Percentiles rank a stretch among this genome's conserved stretches.
Conservation (phyloP, 192 early-diverging fungal genomes). For the Funneliformis mosseae region DNA sequence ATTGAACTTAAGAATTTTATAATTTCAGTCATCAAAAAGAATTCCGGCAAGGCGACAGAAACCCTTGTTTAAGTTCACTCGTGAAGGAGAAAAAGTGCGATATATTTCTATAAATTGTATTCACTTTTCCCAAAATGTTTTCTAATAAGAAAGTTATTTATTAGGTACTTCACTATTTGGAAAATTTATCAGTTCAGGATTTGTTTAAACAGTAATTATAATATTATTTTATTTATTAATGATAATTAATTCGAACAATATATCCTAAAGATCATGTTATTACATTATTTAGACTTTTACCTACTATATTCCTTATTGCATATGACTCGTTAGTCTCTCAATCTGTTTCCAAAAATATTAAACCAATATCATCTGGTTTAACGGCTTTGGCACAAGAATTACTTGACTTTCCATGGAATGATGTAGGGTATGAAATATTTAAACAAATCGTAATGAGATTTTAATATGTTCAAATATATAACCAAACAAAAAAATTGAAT, state of each 20-base stretch:
- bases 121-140: constrained; percentile 29
- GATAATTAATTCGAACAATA: background rate
- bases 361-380: constrained; percentile 44
- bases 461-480: background rate
- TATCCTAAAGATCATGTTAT: background rate
- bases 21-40: constrained; percentile 44
- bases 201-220: constrained; percentile 56
- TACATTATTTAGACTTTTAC: constrained; percentile 65
- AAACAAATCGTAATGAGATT: background rate
- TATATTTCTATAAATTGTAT: constrained; percentile 31
- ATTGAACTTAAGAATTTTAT: background rate
- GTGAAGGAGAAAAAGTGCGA: constrained; percentile 74
- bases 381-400: constrained; percentile 42
- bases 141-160: constrained; percentile 19
- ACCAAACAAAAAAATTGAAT: background rate
- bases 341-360: constrained; percentile 51
- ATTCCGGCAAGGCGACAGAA: constrained; percentile 73
- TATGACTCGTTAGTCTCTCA: constrained; percentile 74
- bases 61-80: constrained; percentile 76
- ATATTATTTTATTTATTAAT: constrained; percentile 2
- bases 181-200: constrained; percentile 56
- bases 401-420: constrained; percentile 49
- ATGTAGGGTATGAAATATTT: constrained; percentile 39
- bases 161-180: constrained; percentile 64
- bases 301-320: constrained; percentile 70